Base-by-base conservation (phyloP, 345 rosid genomes). In the Hibiscus tridactylites region DNA sequence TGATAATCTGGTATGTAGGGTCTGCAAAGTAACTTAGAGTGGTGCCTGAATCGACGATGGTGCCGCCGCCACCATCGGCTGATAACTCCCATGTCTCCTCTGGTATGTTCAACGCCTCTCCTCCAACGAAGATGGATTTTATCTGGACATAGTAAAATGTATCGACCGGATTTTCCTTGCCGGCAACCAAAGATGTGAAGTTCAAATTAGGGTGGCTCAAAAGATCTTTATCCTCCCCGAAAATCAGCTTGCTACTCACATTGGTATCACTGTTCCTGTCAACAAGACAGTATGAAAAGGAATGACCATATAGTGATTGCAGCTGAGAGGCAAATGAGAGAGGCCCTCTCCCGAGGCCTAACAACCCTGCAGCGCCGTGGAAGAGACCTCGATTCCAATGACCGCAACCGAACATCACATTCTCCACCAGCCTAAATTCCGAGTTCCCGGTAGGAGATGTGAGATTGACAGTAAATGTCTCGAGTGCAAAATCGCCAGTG, bases 331-430 rank as follows among this genome's bases (percentile, higher is more conserved):
- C 75, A 53, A 93, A 88, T 1, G 98, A 94, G 60, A 91, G 91
- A 0, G 94, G 89, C 1, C 97, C 96, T 87, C 95, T 84, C 29
- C 98, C 98, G 39, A 94, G 84, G 1, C 98, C 97, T 62, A 94
- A 78, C 72, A 94, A 29, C 19, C 98, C 97, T 24, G 97, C 83
- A 53, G 97, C 94, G n/a, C 94, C 96, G 13, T 81, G 84, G 81
- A 91, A 91, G 3, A 79, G 76, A 33, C 96, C 98, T 77, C 96
- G 68, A 76, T 94, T 94, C 97, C 95, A 88, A 77, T 88, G 91
- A n/a, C 98, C 97, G 61, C 97, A 91, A 12, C 98, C 98, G 44
- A 94, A 91, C 91, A 88, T 86, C 68, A 91, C 77, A 35, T 91
- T 83, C 77, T 91, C 93, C 1, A 87, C 86, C n/a, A 50, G 75